Evolutionary conservation across 2,329 filamentous ascomycete genomes (phyloP).

Genomic region (Scedosporium aurantiacum): DNA sequence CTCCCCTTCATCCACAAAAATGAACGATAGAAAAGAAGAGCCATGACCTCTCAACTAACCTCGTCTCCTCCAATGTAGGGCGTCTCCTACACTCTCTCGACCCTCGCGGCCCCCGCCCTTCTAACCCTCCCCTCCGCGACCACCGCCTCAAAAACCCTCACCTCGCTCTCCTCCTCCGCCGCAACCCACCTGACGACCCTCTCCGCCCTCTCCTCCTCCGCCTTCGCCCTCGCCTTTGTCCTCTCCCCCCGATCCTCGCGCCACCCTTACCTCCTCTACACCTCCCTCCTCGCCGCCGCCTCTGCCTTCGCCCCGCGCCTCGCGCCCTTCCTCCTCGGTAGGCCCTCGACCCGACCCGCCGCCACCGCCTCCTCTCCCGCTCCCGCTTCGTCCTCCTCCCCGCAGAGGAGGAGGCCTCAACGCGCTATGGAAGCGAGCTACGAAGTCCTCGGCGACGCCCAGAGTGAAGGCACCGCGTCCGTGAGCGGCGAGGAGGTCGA

Average conservation of each 20-base stretch:
- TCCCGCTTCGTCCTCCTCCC: conserved; percentile 16
- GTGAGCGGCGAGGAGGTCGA: conserved; percentile 40
- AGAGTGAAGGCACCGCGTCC: conserved; percentile 28
- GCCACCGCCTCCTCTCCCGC: conserved; percentile 12
- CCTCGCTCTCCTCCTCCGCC: conserved; percentile 52
- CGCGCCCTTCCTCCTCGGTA: conserved; percentile 29
- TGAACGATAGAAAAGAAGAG: not conserved
- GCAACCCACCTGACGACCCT: conserved; percentile 56
- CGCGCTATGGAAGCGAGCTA: conserved; percentile 57
- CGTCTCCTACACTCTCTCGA: conserved; percentile 73
- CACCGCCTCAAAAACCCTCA: conserved; percentile 58
- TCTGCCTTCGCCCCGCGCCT: conserved; percentile 44
- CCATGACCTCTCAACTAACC: not conserved
- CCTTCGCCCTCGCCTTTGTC: conserved; percentile 66
- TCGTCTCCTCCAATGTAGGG: conserved; percentile 43
- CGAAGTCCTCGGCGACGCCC: conserved; percentile 51
- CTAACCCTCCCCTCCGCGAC: conserved; percentile 68
- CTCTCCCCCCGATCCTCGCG: conserved; percentile 63
- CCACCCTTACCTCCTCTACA: conserved; percentile 88
- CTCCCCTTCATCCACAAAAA: not conserved
- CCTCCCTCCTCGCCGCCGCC: conserved; percentile 55
- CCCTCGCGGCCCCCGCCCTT: conserved; percentile 68
- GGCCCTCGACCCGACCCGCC: conserved; percentile 10
- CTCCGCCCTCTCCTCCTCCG: conserved; percentile 55
- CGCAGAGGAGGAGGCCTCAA: conserved; percentile 15